phyloP scores from a whole-genome alignment of 139 green algal species.

The Coccomyxa sp. region DNA sequence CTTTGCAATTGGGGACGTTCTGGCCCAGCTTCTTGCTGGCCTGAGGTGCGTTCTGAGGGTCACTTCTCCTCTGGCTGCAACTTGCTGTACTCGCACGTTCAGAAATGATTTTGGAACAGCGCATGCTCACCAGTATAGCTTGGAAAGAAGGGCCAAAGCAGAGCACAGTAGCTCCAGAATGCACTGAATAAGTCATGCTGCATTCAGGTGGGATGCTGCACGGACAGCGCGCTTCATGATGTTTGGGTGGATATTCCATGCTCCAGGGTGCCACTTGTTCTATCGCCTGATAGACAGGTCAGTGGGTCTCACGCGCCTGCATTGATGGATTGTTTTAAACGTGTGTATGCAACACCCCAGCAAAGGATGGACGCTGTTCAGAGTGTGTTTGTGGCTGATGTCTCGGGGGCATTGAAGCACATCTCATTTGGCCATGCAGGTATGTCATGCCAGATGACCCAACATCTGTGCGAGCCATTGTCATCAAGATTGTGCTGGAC shows the following conservation, averaged over 20 bases:
- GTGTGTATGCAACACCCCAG: too few relatives aligned
- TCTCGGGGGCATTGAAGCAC: too few relatives aligned
- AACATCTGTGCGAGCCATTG: background rate
- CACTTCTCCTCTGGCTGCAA: too few relatives aligned
- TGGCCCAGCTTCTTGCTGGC: conserved; percentile 37
- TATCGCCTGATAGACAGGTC: conserved; percentile 11
- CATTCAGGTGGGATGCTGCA: background rate
- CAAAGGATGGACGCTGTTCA: too few relatives aligned
- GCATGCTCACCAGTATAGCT: too few relatives aligned
- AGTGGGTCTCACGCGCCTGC: background rate
- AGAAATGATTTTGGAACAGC: too few relatives aligned
- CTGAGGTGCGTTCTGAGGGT: too few relatives aligned
- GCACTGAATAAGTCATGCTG: too few relatives aligned
- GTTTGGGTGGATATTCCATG: conserved; percentile 9
- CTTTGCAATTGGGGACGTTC: conserved; percentile 32
- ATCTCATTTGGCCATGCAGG: background rate
- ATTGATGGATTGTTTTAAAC: background rate
- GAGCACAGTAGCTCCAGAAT: too few relatives aligned
- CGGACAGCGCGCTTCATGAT: background rate
- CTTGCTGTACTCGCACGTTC: too few relatives aligned
- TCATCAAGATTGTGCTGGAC: background rate
- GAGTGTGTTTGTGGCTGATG: too few relatives aligned
- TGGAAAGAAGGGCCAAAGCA: too few relatives aligned
- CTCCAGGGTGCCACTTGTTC: conserved; percentile 13
- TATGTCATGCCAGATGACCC: background rate